These are phyloP conservation scores for Leccinum fallax DNA, from an alignment of 1,284 basidiomycete species.

Conservation along the genomic window DNA sequence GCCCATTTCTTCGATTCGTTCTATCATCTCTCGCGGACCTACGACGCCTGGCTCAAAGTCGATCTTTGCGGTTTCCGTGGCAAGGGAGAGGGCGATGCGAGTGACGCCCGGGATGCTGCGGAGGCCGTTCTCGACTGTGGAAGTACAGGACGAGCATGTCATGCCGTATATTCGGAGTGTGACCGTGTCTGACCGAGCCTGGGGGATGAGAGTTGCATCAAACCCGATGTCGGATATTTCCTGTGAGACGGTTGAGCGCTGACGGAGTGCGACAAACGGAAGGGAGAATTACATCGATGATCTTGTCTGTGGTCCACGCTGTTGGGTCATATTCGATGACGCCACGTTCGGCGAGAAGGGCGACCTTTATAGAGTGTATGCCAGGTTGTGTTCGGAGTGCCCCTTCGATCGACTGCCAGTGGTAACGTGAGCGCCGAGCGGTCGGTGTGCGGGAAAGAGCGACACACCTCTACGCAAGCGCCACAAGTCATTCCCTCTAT, in stretches of 20 bases:
- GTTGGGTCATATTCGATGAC: constrained; percentile 86
- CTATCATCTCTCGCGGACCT: constrained; percentile 84
- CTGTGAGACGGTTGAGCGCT: constrained; percentile 40
- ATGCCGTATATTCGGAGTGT: constrained; percentile 87
- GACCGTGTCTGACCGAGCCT: constrained; percentile 62
- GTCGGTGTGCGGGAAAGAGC: background rate
- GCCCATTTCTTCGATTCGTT: constrained; percentile 85
- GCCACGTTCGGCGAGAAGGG: constrained; percentile 91
- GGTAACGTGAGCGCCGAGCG: constrained; percentile 1
- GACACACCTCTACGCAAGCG: constrained; percentile 43
- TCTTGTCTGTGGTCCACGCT: constrained; percentile 80
- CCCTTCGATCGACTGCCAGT: constrained; percentile 82
- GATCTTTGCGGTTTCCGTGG: constrained; percentile 74
- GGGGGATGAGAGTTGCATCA: constrained; percentile 77
- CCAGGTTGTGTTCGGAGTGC: constrained; percentile 86
- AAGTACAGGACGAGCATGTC: constrained; percentile 86
- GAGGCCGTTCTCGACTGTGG: constrained; percentile 76
- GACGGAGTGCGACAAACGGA: background rate
- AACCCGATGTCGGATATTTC: constrained; percentile 94
- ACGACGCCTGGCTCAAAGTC: constrained; percentile 77
- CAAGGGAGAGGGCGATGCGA: constrained; percentile 71
- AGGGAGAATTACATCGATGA: constrained; percentile 63
- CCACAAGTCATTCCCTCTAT: too few relatives aligned
- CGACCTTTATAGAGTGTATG: constrained; percentile 88
- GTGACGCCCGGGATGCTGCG: constrained; percentile 74